Evolutionary conservation across 192 early-diverging fungal genomes (phyloP).

Genomic region (Umbelopsis ramanniana): DNA sequence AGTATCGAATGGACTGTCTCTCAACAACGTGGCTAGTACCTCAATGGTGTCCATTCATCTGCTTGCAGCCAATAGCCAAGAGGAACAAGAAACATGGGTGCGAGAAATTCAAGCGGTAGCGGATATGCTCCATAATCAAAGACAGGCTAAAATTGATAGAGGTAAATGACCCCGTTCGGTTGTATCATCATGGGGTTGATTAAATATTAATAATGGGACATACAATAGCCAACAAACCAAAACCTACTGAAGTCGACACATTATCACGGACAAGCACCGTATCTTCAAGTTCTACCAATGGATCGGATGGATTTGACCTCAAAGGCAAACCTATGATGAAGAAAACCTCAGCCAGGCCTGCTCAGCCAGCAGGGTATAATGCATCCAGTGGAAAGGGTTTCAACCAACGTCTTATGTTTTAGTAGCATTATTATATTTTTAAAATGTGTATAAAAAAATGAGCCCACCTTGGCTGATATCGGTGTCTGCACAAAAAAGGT

Average conservation of each 20-base stretch:
- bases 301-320: slow-evolving; percentile 11
- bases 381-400: background rate
- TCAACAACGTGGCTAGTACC: background rate
- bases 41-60: background rate
- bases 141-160: slow-evolving; percentile 4
- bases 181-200: background rate
- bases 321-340: slow-evolving; percentile 8
- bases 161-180: background rate
- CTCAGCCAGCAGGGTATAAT: background rate
- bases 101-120: slow-evolving; percentile 3
- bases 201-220: background rate
- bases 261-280: slow-evolving; percentile 12
- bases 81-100: slow-evolving; percentile 19
- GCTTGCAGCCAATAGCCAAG: slow-evolving; percentile 19
- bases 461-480: no score
- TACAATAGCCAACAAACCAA: slow-evolving; percentile 5
- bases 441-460: background rate
- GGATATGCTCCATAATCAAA: background rate
- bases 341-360: background rate
- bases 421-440: no score
- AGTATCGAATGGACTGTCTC: background rate
- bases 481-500: no score
- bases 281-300: slow-evolving; percentile 1
- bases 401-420: no score
- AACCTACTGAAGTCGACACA: background rate